phyloP scores from a whole-genome alignment of 2,329 filamentous ascomycete genomes.

The Fusarium sp. region DNA sequence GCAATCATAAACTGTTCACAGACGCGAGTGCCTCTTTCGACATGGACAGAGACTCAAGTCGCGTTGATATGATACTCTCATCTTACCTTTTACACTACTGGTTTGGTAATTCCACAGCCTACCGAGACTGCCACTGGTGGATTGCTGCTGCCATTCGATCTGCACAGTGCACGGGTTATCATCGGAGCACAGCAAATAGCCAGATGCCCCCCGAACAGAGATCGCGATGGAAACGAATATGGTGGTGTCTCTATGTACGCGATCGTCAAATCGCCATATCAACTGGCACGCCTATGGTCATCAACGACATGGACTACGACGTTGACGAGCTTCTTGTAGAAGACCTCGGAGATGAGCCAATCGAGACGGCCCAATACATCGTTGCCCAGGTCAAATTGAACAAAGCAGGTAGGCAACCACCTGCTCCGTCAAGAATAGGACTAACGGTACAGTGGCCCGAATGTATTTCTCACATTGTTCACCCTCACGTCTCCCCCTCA shows the following conservation, averaged over 20 bases:
- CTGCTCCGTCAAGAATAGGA: no score
- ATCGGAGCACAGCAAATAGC: neutral
- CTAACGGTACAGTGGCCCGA: neutral
- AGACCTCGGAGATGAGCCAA: neutral
- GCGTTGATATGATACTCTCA: neutral
- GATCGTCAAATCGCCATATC: slow-evolving; percentile 13
- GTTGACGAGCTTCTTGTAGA: neutral
- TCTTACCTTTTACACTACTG: slow-evolving; percentile 27
- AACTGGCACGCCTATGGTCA: neutral
- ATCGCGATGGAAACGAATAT: neutral
- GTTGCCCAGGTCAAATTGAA: neutral
- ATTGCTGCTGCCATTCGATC: slow-evolving; percentile 9
- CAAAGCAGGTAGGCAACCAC: neutral
- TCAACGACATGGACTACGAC: neutral
- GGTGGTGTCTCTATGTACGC: slow-evolving; percentile 10
- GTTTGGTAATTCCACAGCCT: slow-evolving; percentile 18
- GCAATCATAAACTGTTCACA: neutral
- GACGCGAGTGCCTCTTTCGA: neutral
- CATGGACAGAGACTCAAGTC: neutral
- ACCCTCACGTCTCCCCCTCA: fast-evolving
- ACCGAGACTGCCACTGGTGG: slow-evolving; percentile 15
- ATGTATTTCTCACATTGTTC: slow-evolving; percentile 5
- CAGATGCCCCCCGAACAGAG: fast-evolving
- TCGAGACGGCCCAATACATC: neutral
- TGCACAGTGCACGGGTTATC: neutral